phyloP scores from a whole-genome alignment of 805 yeast species.

The Millerago galiae region DNA sequence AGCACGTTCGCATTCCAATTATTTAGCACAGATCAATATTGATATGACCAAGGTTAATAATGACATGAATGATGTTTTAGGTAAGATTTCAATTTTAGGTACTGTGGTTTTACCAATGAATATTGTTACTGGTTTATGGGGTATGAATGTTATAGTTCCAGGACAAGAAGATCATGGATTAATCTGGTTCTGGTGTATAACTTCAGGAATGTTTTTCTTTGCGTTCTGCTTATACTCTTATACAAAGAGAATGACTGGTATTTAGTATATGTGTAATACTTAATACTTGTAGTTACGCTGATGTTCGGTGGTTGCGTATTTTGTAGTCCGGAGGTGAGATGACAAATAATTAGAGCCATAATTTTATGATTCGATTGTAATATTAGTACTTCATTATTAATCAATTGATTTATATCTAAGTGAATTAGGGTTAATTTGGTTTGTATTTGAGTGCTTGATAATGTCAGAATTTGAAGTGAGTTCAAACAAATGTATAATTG shows the following conservation, averaged over 20 bases:
- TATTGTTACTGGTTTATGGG: constrained; percentile 96
- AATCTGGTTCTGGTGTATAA: constrained; percentile 58
- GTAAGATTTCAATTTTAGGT: constrained; percentile 89
- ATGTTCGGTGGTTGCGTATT: not conserved
- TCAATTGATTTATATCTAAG: too few species aligned
- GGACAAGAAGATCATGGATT: constrained; percentile 70
- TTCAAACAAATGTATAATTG: not conserved
- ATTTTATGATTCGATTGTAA: not conserved
- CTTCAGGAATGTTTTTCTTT: constrained; percentile 38
- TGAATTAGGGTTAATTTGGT: not conserved
- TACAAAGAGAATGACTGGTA: constrained; percentile 39
- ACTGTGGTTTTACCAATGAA: constrained; percentile 93
- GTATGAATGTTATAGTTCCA: constrained; percentile 96
- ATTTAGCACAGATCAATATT: constrained; percentile 92
- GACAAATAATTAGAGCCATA: constrained; percentile 1
- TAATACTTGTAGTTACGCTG: constrained; percentile 1
- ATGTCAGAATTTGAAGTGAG: constrained; percentile 8
- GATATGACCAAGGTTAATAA: constrained; percentile 97
- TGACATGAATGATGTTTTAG: constrained; percentile 93
- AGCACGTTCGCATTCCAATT: constrained; percentile 93
- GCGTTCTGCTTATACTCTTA: constrained; percentile 42
- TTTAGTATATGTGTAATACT: not conserved
- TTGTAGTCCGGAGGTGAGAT: not conserved
- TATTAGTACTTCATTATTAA: not conserved
- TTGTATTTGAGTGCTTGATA: not conserved